A percentile compares a stretch with the other conserved stretches of the same genome.
Evolutionary conservation across 768 basidiomycete genomes (phyloP).

Genomic region (Cantharellus anzutake): DNA sequence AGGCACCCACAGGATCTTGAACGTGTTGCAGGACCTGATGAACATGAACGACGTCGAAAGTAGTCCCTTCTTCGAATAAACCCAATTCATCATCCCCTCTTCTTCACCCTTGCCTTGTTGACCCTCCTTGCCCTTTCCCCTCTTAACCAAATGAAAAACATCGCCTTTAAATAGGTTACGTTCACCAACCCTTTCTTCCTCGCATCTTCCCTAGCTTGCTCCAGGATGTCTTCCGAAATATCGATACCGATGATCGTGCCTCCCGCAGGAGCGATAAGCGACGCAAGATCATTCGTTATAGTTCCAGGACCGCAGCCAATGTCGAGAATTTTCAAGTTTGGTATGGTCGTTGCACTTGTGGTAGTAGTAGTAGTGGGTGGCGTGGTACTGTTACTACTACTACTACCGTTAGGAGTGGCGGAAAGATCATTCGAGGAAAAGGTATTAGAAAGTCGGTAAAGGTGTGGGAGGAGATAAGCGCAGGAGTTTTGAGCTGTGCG

Average conservation of each 20-base stretch:
- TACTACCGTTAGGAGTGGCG: no score
- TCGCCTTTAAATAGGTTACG: conserved; percentile 4
- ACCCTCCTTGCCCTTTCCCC: no score
- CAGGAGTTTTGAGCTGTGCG: no score
- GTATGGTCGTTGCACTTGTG: no score
- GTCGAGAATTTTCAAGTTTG: conserved; percentile 23
- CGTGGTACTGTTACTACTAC: no score
- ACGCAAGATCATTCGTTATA: conserved; percentile 24
- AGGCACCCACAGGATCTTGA: conserved; percentile 21
- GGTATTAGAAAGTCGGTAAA: no score
- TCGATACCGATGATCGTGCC: no score
- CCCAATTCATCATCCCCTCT: conserved; percentile 17
- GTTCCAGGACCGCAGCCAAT: conserved; percentile 35
- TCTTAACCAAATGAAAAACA: conserved; percentile 14
- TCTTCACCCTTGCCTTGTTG: conserved; percentile 18
- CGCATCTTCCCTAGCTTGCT: conserved; percentile 11
- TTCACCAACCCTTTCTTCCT: no score
- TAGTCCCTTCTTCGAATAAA: conserved; percentile 19
- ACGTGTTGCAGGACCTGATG: conserved; percentile 34
- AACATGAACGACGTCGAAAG: conserved; percentile 30
- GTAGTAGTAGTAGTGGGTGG: no score
- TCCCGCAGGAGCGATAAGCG: no score
- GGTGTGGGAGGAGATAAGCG: no score
- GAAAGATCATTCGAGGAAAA: no score
- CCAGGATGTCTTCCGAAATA: conserved; percentile 23